These are phyloP conservation scores for Oidiodendron maius DNA, from an alignment of 495 filamentous ascomycete genomes.

Conservation along the genomic window DNA sequence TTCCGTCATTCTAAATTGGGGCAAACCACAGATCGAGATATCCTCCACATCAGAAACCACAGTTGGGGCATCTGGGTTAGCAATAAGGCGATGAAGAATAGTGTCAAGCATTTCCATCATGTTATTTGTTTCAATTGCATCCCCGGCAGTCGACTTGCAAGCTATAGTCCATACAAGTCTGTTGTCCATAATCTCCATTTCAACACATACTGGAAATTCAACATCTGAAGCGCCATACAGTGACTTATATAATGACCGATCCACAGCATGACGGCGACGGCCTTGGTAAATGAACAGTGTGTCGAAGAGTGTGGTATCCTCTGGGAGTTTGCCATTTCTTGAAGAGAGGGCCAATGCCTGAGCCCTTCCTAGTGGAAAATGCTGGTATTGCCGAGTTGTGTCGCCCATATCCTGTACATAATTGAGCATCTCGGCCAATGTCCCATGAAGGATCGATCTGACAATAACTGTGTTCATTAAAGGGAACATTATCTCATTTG, in stretches of 20 bases:
- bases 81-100: slow-evolving; percentile 47
- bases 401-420: slow-evolving; percentile 60
- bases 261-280: slow-evolving; percentile 9
- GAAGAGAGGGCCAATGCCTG: slow-evolving; percentile 37
- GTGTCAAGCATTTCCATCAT: slow-evolving; percentile 50
- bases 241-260: slow-evolving; percentile 43
- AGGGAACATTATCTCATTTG: slow-evolving; percentile 60
- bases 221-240: slow-evolving; percentile 54
- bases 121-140: slow-evolving; percentile 29
- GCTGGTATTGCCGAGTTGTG: slow-evolving; percentile 48
- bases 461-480: slow-evolving; percentile 74
- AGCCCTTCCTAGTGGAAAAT: slow-evolving; percentile 59
- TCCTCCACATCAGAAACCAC: slow-evolving; percentile 41
- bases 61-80: slow-evolving; percentile 35
- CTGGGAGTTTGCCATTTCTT: slow-evolving; percentile 17
- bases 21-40: slow-evolving; percentile 49
- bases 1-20: slow-evolving; percentile 7
- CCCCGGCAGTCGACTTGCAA: slow-evolving; percentile 50
- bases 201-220: slow-evolving; percentile 75
- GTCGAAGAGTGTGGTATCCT: slow-evolving; percentile 47
- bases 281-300: slow-evolving; percentile 68
- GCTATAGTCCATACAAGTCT: slow-evolving; percentile 61
- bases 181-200: slow-evolving; percentile 58
- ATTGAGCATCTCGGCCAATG: slow-evolving; percentile 48
- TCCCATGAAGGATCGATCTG: slow-evolving; percentile 58